Evolutionary conservation across 2,329 filamentous ascomycete genomes (phyloP).

Genomic region (Xylariaceae sp.): DNA sequence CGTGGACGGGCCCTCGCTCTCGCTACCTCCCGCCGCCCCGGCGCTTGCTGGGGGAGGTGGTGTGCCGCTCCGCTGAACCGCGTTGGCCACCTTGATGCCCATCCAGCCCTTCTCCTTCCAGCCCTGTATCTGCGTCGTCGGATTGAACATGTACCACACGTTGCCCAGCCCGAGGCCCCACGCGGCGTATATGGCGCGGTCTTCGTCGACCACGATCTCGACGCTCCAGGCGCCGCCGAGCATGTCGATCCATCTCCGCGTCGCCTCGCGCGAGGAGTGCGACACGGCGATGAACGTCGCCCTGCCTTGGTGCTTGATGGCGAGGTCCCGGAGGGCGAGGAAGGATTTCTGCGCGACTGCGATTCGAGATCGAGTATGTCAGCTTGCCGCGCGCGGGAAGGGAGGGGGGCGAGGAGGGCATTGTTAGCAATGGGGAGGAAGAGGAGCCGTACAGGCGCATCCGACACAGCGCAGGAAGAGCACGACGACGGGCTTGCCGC

Average conservation of each 20-base stretch:
- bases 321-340: conserved; percentile 56
- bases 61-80: conserved; percentile 44
- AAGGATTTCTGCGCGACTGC: conserved; percentile 61
- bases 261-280: conserved; percentile 59
- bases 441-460: conserved; percentile 52
- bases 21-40: too few relatives aligned
- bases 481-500: conserved; percentile 49
- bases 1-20: conserved; percentile 43
- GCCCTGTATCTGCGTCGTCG: conserved; percentile 53
- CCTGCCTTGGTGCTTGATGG: conserved; percentile 51
- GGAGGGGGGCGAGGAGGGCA: neutral
- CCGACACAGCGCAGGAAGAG: conserved; percentile 59
- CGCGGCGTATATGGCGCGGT: conserved; percentile 58
- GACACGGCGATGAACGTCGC: conserved; percentile 62
- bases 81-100: conserved; percentile 52
- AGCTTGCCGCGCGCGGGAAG: conserved; percentile 2
- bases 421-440: conserved; percentile 1
- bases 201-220: conserved; percentile 58
- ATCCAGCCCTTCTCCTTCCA: conserved; percentile 61
- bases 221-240: conserved; percentile 61
- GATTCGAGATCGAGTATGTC: conserved; percentile 7
- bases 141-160: conserved; percentile 57
- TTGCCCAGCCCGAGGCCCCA: conserved; percentile 59
- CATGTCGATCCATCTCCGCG: conserved; percentile 59
- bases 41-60: too few relatives aligned